A percentile compares a stretch with the other conserved stretches of the same genome.
These are phyloP conservation scores for Cladosporium phlei DNA, from an alignment of 2,329 filamentous ascomycete species.

Conservation along the genomic window DNA sequence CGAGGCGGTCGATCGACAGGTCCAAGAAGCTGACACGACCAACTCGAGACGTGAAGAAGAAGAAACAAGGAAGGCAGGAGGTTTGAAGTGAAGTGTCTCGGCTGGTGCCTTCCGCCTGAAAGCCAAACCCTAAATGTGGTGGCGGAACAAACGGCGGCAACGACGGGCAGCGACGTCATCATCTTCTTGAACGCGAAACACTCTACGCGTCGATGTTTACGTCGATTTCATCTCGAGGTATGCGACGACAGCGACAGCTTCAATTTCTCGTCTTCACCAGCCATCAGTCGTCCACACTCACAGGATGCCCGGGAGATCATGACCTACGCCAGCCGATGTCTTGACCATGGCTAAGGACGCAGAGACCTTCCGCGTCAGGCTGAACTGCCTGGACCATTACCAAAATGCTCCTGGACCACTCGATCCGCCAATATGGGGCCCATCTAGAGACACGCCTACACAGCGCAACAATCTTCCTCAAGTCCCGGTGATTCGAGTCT, in stretches of 20 bases:
- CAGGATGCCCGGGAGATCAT: slow-evolving; percentile 18
- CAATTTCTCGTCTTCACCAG: too few species aligned
- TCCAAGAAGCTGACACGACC: too few species aligned
- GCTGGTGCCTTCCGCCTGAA: background rate
- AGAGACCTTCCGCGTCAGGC: slow-evolving; percentile 68
- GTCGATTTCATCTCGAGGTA: too few species aligned
- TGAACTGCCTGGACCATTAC: slow-evolving; percentile 96
- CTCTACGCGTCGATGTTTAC: slow-evolving; percentile 5
- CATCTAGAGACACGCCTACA: slow-evolving; percentile 54
- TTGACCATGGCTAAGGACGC: slow-evolving; percentile 27
- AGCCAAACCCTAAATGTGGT: background rate
- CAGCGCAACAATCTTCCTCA: slow-evolving; percentile 60
- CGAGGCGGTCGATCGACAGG: too few species aligned
- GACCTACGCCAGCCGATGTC: slow-evolving; percentile 19
- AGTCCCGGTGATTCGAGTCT: slow-evolving; percentile 82
- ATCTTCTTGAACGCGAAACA: background rate
- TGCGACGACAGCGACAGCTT: background rate
- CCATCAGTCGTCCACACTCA: too few species aligned
- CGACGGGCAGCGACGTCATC: slow-evolving; percentile 7
- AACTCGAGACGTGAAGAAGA: too few species aligned
- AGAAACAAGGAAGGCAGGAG: too few species aligned
- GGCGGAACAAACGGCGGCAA: too few species aligned
- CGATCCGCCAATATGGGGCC: slow-evolving; percentile 64
- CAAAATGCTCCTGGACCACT: slow-evolving; percentile 72
- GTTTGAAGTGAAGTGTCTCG: background rate